phyloP scores from a whole-genome alignment of 345 rosid genomes.

The Melaleuca alternifolia region DNA sequence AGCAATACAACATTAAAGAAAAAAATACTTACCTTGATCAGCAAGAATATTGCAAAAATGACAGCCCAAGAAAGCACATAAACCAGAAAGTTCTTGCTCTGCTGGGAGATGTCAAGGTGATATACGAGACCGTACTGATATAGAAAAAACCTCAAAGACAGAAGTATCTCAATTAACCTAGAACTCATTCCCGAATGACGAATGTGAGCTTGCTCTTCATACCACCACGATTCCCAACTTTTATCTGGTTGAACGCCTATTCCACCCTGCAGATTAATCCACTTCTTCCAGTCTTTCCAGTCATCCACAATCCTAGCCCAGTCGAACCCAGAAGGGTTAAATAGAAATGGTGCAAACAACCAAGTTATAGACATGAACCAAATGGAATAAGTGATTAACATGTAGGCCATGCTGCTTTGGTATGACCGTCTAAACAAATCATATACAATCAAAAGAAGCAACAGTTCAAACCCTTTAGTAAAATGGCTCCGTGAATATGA shows the following conservation, averaged over 20 bases:
- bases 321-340: conserved; percentile 83
- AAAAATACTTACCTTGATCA: conserved; percentile 54
- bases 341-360: conserved; percentile 90
- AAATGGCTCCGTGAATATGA: conserved; percentile 93
- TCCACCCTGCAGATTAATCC: conserved; percentile 94
- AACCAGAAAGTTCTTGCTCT: conserved; percentile 72
- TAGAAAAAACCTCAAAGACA: conserved; percentile 76
- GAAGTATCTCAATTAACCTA: conserved; percentile 60
- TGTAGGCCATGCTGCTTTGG: conserved; percentile 81
- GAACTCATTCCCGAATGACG: conserved; percentile 65
- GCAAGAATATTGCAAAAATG: conserved; percentile 63
- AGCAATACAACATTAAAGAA: neutral
- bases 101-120: conserved; percentile 90
- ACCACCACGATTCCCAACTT: conserved; percentile 99
- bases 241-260: conserved; percentile 89
- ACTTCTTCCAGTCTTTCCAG: conserved; percentile 98
- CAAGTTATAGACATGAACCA: conserved; percentile 98
- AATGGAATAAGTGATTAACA: conserved; percentile 69
- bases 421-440: conserved; percentile 77
- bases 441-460: conserved; percentile 67
- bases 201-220: conserved; percentile 80
- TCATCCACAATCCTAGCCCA: conserved; percentile 92
- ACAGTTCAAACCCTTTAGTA: conserved; percentile 82
- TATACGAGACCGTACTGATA: conserved; percentile 97
- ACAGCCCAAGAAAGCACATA: conserved; percentile 92